Base-by-base conservation (phyloP, 352 stramenopile genomes). In the Globisporangium yorkense region DNA sequence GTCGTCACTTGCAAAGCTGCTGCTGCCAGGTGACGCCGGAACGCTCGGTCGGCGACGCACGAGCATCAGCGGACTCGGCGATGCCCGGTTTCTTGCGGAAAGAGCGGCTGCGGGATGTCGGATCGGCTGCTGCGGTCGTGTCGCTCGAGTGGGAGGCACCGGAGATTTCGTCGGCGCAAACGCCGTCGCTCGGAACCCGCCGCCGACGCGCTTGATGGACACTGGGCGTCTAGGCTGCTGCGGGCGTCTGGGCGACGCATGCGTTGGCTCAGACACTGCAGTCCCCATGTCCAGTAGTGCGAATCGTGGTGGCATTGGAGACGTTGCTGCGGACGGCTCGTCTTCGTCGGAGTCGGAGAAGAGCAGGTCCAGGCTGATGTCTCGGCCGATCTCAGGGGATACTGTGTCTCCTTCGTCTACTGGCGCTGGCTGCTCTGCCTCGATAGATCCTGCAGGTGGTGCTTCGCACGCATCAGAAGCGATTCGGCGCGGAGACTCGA, bases 291-390 rank as follows among this genome's bases (percentile, higher is more conserved):
- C 12, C 35, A 18, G 37, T 18, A 6, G 37, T 6, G 37, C 37
- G 13, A 18, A 27, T 21, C 20, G 27, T 27, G 20, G 5, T 2
- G 35, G 10, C 5, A 54, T 15, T 2, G 53, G 54, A 3, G 43
- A 29, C 47, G 10, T n/a, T 15, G 13, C 10, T 20, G 31, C 6
- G 7, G 54, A 13, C 7, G 31, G 50, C 6, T 58, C 29, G n/a
- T 39, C 18, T 46, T 55, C 52, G 5, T 59, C 31, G 52, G 72
- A 65, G 31, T 82, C 73, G 2, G 77, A 84, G 54, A 87, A 84
- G 27, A 87, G 64, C 47, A 87, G 57, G 33, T 87, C 77, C 20
- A 87, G 65, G 54, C 77, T 85, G 43, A 84, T 56, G 44, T 52
- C 46, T 41, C 59, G 45, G 2, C 2, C 24, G 7, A 65, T 33